These are phyloP conservation scores for Ogataea zsoltii DNA, from an alignment of 805 yeast genomes.

Conservation along the genomic window DNA sequence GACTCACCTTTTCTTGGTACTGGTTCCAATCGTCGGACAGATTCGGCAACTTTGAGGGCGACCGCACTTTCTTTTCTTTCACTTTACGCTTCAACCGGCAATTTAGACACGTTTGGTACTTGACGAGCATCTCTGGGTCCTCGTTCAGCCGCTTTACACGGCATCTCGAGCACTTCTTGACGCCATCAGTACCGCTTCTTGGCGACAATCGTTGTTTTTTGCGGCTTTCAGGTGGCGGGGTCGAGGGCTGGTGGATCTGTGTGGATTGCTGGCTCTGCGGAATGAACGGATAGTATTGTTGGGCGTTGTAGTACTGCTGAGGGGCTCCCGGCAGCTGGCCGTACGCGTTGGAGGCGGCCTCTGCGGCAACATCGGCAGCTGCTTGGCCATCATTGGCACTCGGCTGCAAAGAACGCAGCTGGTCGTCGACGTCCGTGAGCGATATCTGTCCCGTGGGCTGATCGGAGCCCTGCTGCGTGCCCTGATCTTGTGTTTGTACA, in stretches of 20 bases:
- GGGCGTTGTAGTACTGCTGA: slow-evolving; percentile 20
- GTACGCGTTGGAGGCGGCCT: slow-evolving; percentile 8
- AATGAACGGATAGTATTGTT: slow-evolving; percentile 22
- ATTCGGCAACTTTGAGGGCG: slow-evolving; percentile 36
- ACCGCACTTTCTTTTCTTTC: slow-evolving; percentile 30
- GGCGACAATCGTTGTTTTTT: slow-evolving; percentile 12
- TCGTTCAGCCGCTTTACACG: slow-evolving; percentile 41
- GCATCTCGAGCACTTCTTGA: slow-evolving; percentile 46
- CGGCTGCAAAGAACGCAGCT: slow-evolving; percentile 23
- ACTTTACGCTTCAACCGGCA: slow-evolving; percentile 44
- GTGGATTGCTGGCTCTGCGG: slow-evolving; percentile 14
- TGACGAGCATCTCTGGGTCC: slow-evolving; percentile 32
- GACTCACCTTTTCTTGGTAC: slow-evolving; percentile 36
- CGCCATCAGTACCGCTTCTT: slow-evolving; percentile 14
- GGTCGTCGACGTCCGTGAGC: slow-evolving; percentile 28
- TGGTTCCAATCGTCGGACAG: slow-evolving; percentile 35
- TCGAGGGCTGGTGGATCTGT: slow-evolving; percentile 12
- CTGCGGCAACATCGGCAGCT: slow-evolving; percentile 11
- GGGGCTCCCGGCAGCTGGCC: slow-evolving; percentile 12
- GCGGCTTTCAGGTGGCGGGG: slow-evolving; percentile 5
- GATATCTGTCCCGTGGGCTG: slow-evolving; percentile 17
- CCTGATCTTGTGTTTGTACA: slow-evolving; percentile 13
- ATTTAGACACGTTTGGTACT: slow-evolving; percentile 43
- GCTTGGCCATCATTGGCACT: slow-evolving; percentile 4
- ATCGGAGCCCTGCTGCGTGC: slow-evolving; percentile 7